phyloP scores from a whole-genome alignment of 176 grass and related monocot species.

The Zoysia pacifica region DNA sequence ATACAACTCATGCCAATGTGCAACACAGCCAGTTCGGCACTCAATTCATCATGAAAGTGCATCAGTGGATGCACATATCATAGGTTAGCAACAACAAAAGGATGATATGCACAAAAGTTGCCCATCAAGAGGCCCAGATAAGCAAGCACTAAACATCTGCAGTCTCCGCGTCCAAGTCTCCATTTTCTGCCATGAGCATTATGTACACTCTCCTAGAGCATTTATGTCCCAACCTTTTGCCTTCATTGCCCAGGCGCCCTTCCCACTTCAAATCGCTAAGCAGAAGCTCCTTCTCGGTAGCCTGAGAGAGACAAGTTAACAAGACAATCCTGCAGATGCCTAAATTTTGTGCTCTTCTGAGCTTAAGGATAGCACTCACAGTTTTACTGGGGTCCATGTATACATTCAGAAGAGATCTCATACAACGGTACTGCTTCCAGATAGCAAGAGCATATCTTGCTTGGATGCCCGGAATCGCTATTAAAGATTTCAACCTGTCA shows the following conservation, averaged over 20 bases:
- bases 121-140: slow-evolving; percentile 11
- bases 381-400: slow-evolving; percentile 83
- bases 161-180: slow-evolving; percentile 1
- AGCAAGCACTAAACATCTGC: neutral
- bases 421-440: slow-evolving; percentile 75
- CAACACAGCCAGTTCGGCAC: neutral
- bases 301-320: slow-evolving; percentile 50
- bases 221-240: slow-evolving; percentile 59
- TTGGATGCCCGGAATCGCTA: slow-evolving; percentile 77
- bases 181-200: slow-evolving; percentile 74
- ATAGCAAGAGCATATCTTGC: slow-evolving; percentile 65
- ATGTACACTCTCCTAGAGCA: slow-evolving; percentile 74
- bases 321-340: neutral
- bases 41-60: slow-evolving; percentile 11
- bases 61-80: neutral
- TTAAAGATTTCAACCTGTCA: slow-evolving; percentile 80
- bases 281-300: slow-evolving; percentile 69
- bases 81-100: neutral
- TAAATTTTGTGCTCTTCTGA: neutral
- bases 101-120: neutral
- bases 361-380: slow-evolving; percentile 44
- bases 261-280: slow-evolving; percentile 70
- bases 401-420: slow-evolving; percentile 80
- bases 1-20: neutral
- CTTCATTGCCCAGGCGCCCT: slow-evolving; percentile 46